Base-by-base conservation (phyloP, 2,329 filamentous ascomycete genomes). In the Aspergillus melleus region DNA sequence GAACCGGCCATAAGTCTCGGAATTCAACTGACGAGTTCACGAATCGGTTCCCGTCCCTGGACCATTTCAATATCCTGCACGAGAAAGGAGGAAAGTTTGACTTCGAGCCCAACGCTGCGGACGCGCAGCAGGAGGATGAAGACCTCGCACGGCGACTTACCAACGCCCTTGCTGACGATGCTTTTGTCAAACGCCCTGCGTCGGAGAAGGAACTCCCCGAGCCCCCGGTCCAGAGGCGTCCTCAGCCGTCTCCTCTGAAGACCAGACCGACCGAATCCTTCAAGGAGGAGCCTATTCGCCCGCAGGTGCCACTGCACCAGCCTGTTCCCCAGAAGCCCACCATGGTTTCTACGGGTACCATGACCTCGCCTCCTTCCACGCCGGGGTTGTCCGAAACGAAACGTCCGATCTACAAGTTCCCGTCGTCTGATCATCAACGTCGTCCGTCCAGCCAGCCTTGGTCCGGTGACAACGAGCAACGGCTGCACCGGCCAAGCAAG, bases 21-120 rank as follows among this genome's bases (percentile, higher is more conserved):
- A 83, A 85, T 50, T 65, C 69, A 22, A 81, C 82, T 2, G 95
- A 98, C 66, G 94, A 98, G 70, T 80, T 97, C 26, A 92, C 94
- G 0, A 84, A 87, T 29, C 86, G 90, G 55, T 99, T 97, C 67
- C 95, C 95, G 0, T 93, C 91, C 6, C 81, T 99, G 24, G 93
- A 98, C 69, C 91, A 98, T 67, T 99, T 99, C 71, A 89, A 94
- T 3, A 81, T 99, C 19, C 80, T 97, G 49, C 92, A 96, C 67
- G 92, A 98, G 63, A 86, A 90, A 62, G 90, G 90, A 3, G 79
- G 86, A 61, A 93, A 91, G 61, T 97, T 97, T 68, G 88, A 94
- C 57, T 97, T 97, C 72, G 88, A 91, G 60, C 76, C 81, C 49
- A 71, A 81, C 14, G 73, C 81, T n/a, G 6, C 79, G 24, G 77